These are phyloP conservation scores for Phytopythium chamaehyphon DNA, from an alignment of 352 stramenopile species.

Conservation along the genomic window DNA sequence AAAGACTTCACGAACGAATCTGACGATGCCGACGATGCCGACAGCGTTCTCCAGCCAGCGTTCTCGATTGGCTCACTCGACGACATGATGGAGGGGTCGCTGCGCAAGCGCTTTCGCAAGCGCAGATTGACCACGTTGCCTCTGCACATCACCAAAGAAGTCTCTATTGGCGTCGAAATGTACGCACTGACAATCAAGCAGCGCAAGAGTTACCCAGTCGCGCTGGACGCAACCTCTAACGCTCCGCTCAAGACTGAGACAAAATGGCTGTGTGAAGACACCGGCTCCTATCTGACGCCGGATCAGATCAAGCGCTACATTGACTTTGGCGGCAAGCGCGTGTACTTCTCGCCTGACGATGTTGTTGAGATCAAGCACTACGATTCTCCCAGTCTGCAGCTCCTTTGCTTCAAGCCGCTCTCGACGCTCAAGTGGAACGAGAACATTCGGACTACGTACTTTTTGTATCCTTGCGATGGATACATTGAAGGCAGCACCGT, in stretches of 20 bases:
- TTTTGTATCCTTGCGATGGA: slow-evolving; percentile 73
- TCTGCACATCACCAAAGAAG: slow-evolving; percentile 62
- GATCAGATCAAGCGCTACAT: slow-evolving; percentile 80
- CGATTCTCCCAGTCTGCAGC: slow-evolving; percentile 61
- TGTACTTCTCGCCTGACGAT: slow-evolving; percentile 81
- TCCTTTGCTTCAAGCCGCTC: slow-evolving; percentile 78
- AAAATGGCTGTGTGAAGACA: slow-evolving; percentile 86
- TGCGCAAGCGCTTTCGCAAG: slow-evolving; percentile 82
- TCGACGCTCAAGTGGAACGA: slow-evolving; percentile 56
- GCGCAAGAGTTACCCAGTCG: slow-evolving; percentile 53
- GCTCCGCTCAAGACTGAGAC: slow-evolving; percentile 70
- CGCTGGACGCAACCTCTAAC: slow-evolving; percentile 71
- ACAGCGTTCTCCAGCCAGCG: slow-evolving; percentile 48
- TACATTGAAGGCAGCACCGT: slow-evolving; percentile 75
- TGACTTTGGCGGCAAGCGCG: slow-evolving; percentile 64
- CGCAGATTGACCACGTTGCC: slow-evolving; percentile 62
- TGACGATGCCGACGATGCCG: slow-evolving; percentile 15
- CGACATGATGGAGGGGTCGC: slow-evolving; percentile 68
- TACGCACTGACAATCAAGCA: slow-evolving; percentile 62
- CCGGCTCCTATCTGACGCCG: slow-evolving; percentile 58
- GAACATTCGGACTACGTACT: slow-evolving; percentile 75
- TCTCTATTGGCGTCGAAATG: slow-evolving; percentile 76
- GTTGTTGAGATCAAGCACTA: slow-evolving; percentile 79
- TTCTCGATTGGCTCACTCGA: slow-evolving; percentile 73
- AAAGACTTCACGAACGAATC: slow-evolving; percentile 43